phyloP scores from a whole-genome alignment of 305 asterid species.

The Fraxinus dipetala region DNA sequence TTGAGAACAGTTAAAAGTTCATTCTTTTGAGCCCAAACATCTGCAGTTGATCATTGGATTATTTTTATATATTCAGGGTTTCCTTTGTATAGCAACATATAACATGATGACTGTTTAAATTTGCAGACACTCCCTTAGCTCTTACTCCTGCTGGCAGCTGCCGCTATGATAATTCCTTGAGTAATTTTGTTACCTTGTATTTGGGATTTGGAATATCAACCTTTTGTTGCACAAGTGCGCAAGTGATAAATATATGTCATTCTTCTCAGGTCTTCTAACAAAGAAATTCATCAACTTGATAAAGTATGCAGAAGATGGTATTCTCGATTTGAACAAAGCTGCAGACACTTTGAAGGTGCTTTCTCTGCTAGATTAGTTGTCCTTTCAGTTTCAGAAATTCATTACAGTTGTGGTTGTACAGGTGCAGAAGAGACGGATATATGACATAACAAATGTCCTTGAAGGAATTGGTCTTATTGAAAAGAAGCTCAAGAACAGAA shows the following conservation, averaged over 20 bases:
- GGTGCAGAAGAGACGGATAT: conserved; percentile 98
- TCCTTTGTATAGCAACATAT: conserved; percentile 4
- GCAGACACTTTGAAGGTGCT: conserved; percentile 92
- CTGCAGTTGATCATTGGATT: not conserved
- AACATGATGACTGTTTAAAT: conserved; percentile 3
- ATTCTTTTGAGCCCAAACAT: not conserved
- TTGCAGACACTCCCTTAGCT: conserved; percentile 75
- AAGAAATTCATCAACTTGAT: conserved; percentile 71
- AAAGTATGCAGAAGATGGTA: conserved; percentile 92
- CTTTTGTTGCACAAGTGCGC: conserved; percentile 6
- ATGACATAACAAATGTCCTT: conserved; percentile 96
- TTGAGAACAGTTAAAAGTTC: not conserved
- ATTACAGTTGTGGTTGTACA: conserved; percentile 33
- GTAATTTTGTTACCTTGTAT: conserved; percentile 39
- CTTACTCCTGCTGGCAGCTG: conserved; percentile 89
- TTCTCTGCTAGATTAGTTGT: conserved; percentile 7
- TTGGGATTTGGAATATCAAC: conserved; percentile 15
- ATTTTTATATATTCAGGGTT: not conserved
- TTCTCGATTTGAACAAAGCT: conserved; percentile 88
- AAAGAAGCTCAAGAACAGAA: conserved; percentile 91
- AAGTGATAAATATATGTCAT: conserved; percentile 24
- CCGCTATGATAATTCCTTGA: conserved; percentile 91
- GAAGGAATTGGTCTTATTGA: conserved; percentile 99
- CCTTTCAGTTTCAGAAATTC: conserved; percentile 11
- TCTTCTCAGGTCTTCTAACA: conserved; percentile 78